Evolutionary conservation across 2,329 filamentous ascomycete species (phyloP).

Genomic region (Emmonsia crescens): DNA sequence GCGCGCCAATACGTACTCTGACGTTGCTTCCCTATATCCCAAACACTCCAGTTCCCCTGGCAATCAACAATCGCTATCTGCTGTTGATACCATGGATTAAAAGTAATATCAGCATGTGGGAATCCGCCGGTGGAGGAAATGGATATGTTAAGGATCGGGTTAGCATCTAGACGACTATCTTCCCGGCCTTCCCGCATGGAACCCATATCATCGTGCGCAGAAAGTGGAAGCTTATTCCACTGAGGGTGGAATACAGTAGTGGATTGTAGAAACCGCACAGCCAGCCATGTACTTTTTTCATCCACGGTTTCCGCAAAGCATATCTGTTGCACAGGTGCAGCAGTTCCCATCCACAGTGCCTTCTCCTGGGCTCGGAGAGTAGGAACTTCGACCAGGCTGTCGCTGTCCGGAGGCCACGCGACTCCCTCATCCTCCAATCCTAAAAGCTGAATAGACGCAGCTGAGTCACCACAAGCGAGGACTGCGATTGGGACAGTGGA

Average conservation of each 20-base stretch:
- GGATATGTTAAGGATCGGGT: conserved; percentile 36
- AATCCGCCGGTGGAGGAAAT: conserved; percentile 34
- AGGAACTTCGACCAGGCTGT: conserved; percentile 20
- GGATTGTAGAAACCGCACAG: conserved; percentile 37
- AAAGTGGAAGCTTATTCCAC: conserved; percentile 23
- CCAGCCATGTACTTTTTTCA: conserved; percentile 36
- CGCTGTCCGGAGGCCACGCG: conserved; percentile 13
- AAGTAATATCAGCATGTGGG: conserved; percentile 44
- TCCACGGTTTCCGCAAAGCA: conserved; percentile 39
- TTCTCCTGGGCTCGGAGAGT: conserved; percentile 32
- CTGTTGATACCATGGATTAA: conserved; percentile 50
- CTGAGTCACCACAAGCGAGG: conserved; percentile 33
- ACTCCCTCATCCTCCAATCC: conserved; percentile 22
- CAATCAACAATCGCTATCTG: conserved; percentile 47
- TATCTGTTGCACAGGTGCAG: conserved; percentile 44
- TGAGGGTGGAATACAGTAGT: conserved; percentile 40
- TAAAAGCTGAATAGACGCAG: conserved; percentile 39
- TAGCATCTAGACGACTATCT: conserved; percentile 35
- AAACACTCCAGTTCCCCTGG: conserved; percentile 44
- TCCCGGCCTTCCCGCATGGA: conserved; percentile 12
- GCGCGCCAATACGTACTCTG: conserved; percentile 21
- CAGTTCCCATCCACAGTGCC: conserved; percentile 39
- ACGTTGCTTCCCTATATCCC: conserved; percentile 29
- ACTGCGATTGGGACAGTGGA: conserved; percentile 28
- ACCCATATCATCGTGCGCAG: conserved; percentile 14